These are phyloP conservation scores for Alisma plantagoaquatica DNA, from an alignment of 106 monocot species.

Conservation along the genomic window DNA sequence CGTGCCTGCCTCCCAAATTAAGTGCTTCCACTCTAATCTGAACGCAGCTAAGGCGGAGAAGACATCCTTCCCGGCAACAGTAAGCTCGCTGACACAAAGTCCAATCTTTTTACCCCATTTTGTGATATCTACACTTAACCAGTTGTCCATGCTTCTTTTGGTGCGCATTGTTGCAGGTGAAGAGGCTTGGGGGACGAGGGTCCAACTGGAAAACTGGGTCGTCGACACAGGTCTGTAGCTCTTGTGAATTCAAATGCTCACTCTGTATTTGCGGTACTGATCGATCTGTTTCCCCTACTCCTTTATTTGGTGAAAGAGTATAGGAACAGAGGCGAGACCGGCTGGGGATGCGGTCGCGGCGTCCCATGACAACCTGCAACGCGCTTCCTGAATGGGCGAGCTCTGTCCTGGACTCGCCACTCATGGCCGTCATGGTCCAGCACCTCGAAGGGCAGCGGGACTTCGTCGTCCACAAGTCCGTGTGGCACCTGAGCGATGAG, in stretches of 20 bases:
- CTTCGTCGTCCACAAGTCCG: constrained; percentile 59
- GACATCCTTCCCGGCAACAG: constrained; percentile 9
- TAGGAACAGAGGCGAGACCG: constrained; percentile 4
- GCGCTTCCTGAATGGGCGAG: constrained; percentile 46
- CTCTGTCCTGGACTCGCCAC: constrained; percentile 27
- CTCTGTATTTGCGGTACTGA: too few species aligned
- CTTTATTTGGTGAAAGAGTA: background rate
- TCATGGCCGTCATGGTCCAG: constrained; percentile 82
- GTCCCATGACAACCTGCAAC: too few species aligned
- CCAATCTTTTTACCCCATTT: background rate
- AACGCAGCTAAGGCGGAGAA: constrained; percentile 9
- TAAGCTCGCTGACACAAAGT: background rate
- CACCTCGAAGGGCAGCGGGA: constrained; percentile 52
- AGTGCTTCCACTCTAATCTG: constrained; percentile 15
- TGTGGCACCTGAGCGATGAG: constrained; percentile 79
- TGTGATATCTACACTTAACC: background rate
- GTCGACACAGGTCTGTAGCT: background rate
- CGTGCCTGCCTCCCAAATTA: constrained; percentile 25
- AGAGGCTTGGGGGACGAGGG: background rate
- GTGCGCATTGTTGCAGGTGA: background rate
- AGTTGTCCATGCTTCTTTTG: background rate
- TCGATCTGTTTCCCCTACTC: background rate
- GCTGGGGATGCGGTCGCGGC: constrained; percentile 27
- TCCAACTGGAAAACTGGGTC: constrained; percentile 1
- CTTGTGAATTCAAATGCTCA: background rate